Evolutionary conservation across 192 early-diverging fungal species (phyloP), one percentile per base, ranked within the genome.

Genomic region (Linnemannia zychae): DNA sequence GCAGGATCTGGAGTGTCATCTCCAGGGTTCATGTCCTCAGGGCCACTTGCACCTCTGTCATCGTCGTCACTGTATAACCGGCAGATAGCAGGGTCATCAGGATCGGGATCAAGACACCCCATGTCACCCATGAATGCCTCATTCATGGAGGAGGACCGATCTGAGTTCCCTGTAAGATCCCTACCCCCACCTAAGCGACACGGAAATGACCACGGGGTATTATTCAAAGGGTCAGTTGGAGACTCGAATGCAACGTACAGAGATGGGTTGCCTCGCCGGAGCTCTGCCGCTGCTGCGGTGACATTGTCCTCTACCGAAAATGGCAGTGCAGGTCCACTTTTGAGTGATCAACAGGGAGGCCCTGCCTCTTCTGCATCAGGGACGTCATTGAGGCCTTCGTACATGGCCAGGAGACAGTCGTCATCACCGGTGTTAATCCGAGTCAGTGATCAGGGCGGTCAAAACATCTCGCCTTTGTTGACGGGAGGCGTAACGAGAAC

Each of bases 391-490:
- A 36, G 77, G 46, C 82, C 82, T 28, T 46, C 67, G 9, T 76
- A 78, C n/a, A 24, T 79, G 34, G 34, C 74, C 0, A 31, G 82
- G n/a, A 46, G 82, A 20, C 72, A 79, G 20, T 85, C 83, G 1
- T 79, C 83, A 2, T 85, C 83, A 5, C 83, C 83, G n/a, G 83
- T 85, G 4, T 20, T 85, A 34, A 85, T 79, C 48, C 67, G 83
- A 52, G 70, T 85, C 53, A 79, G 63, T 28, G 83, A 75, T 11
- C 83, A 85, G 2, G 83, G 77, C 15, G 83, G 73, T 3, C 83
- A 85, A 63, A 69, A 85, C 40, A 85, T 79, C 22, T 79, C 78
- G 3, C 78, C 83, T 3, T 34, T 79, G 13, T 52, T 85, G 34
- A 68, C 33, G 13, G 72, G 12, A 46, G 74, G 52, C 15, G 24